phyloP scores from a whole-genome alignment of 2,329 filamentous ascomycete species.

The Epichloe glyceriae region DNA sequence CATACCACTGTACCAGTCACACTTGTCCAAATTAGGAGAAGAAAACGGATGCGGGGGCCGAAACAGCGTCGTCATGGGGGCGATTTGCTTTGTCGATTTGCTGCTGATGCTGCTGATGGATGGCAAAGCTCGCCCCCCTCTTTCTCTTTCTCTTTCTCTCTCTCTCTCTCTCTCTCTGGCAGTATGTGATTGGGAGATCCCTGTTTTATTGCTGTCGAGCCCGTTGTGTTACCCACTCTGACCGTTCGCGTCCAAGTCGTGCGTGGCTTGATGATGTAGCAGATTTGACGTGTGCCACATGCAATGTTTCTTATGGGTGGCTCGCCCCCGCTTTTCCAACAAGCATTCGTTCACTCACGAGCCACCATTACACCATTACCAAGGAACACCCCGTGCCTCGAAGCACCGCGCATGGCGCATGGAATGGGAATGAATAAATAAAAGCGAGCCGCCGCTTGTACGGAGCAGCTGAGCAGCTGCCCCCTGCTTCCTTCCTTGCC shows the following conservation, averaged over 20 bases:
- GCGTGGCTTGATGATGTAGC: neutral
- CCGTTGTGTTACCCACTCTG: neutral
- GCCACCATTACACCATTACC: neutral
- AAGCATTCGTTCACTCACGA: neutral
- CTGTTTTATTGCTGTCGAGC: neutral
- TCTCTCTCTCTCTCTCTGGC: neutral
- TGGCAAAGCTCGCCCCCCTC: neutral
- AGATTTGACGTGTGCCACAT: neutral
- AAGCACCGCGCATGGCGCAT: neutral
- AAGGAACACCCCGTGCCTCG: neutral
- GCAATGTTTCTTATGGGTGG: neutral
- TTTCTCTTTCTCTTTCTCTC: too few species aligned
- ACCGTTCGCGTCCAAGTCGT: neutral
- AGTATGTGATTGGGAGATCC: neutral
- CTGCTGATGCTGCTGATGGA: too few species aligned
- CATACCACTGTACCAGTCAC: too few species aligned
- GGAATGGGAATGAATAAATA: neutral
- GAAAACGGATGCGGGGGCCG: neutral
- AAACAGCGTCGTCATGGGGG: neutral
- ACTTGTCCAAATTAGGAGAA: too few species aligned
- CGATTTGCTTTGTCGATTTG: too few species aligned
- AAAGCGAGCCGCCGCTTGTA: neutral
- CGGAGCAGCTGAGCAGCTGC: neutral
- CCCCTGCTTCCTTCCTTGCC: neutral
- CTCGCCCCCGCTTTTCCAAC: neutral